These are phyloP conservation scores for Arthroderma uncinatum DNA, from an alignment of 2,329 filamentous ascomycete genomes.

Conservation along the genomic window DNA sequence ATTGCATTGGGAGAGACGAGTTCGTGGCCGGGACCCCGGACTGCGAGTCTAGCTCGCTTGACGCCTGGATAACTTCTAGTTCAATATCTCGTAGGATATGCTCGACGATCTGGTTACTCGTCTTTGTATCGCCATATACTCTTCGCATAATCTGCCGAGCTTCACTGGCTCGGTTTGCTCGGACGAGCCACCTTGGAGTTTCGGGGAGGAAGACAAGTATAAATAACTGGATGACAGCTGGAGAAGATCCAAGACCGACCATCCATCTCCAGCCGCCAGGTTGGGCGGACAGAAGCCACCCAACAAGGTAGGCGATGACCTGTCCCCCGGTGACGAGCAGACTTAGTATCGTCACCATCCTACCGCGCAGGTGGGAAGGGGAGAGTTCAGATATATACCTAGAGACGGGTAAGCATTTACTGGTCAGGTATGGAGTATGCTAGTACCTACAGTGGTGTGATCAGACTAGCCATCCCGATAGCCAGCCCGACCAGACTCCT, in stretches of 20 bases:
- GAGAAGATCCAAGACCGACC: slow-evolving; percentile 72
- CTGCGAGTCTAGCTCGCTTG: neutral
- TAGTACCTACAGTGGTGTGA: slow-evolving; percentile 55
- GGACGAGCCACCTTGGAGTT: slow-evolving; percentile 78
- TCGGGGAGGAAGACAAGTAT: slow-evolving; percentile 69
- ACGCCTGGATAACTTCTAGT: slow-evolving; percentile 60
- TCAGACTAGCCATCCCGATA: slow-evolving; percentile 51
- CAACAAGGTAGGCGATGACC: slow-evolving; percentile 75
- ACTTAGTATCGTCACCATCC: slow-evolving; percentile 69
- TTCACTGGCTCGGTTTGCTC: slow-evolving; percentile 48
- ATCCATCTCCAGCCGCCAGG: slow-evolving; percentile 74
- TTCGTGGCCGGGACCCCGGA: neutral
- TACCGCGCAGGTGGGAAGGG: slow-evolving; percentile 62
- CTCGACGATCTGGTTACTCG: slow-evolving; percentile 42
- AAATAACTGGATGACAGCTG: slow-evolving; percentile 59
- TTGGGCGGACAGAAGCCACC: slow-evolving; percentile 59
- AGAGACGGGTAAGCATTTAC: neutral
- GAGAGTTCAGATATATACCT: slow-evolving; percentile 76
- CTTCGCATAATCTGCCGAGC: slow-evolving; percentile 56
- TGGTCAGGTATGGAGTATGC: neutral
- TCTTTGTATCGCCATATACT: slow-evolving; percentile 46
- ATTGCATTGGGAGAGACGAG: neutral
- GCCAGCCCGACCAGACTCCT: slow-evolving; percentile 39
- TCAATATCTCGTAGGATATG: slow-evolving; percentile 58
- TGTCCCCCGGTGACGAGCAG: slow-evolving; percentile 81